These are phyloP conservation scores for Aspergillus caelatus DNA, from an alignment of 2,329 filamentous ascomycete genomes.

Conservation along the genomic window DNA sequence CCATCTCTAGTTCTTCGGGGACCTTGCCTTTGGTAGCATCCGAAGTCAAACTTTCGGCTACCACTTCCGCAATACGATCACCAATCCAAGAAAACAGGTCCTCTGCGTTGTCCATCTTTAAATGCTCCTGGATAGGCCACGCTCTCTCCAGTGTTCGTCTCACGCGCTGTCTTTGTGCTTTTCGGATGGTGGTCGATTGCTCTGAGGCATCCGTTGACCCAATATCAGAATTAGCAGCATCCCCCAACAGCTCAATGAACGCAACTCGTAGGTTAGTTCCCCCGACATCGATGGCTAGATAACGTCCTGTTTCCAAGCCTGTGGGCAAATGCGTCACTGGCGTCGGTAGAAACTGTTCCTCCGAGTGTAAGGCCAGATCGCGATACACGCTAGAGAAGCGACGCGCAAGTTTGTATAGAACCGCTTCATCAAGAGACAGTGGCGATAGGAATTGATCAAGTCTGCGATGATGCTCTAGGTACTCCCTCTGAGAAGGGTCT, in stretches of 20 bases:
- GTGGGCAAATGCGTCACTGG: constrained; percentile 51
- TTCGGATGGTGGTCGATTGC: constrained; percentile 48
- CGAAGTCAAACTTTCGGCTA: constrained; percentile 55
- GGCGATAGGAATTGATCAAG: constrained; percentile 47
- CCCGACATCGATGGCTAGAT: constrained; percentile 60
- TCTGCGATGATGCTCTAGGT: constrained; percentile 34
- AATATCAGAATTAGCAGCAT: constrained; percentile 41
- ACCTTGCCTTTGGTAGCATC: constrained; percentile 42
- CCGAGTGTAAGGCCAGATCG: constrained; percentile 47
- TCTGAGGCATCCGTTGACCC: constrained; percentile 36
- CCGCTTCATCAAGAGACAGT: constrained; percentile 43
- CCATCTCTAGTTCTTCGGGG: constrained; percentile 51
- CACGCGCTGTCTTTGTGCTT: constrained; percentile 51
- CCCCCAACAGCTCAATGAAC: constrained; percentile 57
- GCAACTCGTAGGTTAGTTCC: constrained; percentile 60
- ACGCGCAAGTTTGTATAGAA: constrained; percentile 49
- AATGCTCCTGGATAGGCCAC: constrained; percentile 58
- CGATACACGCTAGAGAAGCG: constrained; percentile 50
- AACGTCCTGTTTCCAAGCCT: constrained; percentile 57
- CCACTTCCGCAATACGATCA: constrained; percentile 72
- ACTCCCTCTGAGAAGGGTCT: constrained; percentile 32
- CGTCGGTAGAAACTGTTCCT: constrained; percentile 52
- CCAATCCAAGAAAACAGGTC: constrained; percentile 83
- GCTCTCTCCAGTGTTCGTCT: constrained; percentile 52
- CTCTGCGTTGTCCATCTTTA: constrained; percentile 69